These are phyloP conservation scores for Herpotrichia juniperi DNA, from an alignment of 2,329 filamentous ascomycete species.

Conservation along the genomic window DNA sequence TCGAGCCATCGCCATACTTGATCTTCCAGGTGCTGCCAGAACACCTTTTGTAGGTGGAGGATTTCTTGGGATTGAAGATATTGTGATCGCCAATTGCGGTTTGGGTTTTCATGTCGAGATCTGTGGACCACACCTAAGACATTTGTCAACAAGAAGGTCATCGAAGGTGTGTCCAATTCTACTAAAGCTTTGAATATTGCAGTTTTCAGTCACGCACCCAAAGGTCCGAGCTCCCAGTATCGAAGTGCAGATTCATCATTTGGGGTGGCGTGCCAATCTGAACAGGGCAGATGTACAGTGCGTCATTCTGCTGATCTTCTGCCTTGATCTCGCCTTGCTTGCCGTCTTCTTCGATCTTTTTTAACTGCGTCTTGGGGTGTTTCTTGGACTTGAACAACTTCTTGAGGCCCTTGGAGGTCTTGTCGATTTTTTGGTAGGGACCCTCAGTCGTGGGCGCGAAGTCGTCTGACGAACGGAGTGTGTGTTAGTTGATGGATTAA, in stretches of 20 bases:
- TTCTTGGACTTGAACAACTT: constrained; percentile 49
- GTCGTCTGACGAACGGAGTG: constrained; percentile 41
- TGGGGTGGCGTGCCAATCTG: constrained; percentile 70
- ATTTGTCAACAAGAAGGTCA: not conserved
- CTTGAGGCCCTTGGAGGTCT: constrained; percentile 37
- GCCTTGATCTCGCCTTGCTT: constrained; percentile 60
- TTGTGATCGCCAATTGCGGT: constrained; percentile 52
- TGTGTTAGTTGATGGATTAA: not conserved
- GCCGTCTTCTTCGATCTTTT: constrained; percentile 48
- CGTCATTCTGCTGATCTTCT: constrained; percentile 71
- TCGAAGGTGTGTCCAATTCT: constrained; percentile 3
- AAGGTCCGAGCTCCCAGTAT: constrained; percentile 73
- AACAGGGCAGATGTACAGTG: constrained; percentile 68
- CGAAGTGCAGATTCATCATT: constrained; percentile 66
- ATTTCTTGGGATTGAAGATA: constrained; percentile 66
- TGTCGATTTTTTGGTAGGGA: constrained; percentile 62
- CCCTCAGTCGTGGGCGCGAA: constrained; percentile 68
- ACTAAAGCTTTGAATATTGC: too few relatives aligned
- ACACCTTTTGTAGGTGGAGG: constrained; percentile 62
- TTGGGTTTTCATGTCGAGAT: constrained; percentile 50
- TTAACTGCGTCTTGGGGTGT: constrained; percentile 45
- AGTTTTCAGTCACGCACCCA: constrained; percentile 67
- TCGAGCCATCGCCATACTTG: constrained; percentile 71
- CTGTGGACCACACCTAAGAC: constrained; percentile 69
- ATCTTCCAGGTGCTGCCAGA: constrained; percentile 66